Base-by-base conservation (phyloP, 805 yeast genomes). In the Isabelozyma heimii region DNA sequence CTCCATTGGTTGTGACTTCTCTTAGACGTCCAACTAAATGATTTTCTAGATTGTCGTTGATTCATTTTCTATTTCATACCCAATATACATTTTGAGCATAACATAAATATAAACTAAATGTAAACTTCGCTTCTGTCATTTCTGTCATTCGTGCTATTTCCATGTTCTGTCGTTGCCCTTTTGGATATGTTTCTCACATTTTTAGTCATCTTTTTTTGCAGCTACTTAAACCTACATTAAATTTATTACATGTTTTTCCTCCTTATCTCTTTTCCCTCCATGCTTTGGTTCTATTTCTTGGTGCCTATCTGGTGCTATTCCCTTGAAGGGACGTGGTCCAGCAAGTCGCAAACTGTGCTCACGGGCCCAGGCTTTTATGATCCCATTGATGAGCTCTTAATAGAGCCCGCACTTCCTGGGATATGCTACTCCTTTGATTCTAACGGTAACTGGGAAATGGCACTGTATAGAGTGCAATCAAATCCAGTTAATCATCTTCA, bases 1-100 rank as follows among this genome's bases (percentile, higher is more conserved):
- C 62, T 47, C 70, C 39, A 54, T 74, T 45, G 60, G 52, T 51
- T 74, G 79, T 62, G 51, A 59, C 46, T 71, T 69, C 52, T 59
- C 26, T 15, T 40, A 27, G 26, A 30, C 8, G n/a, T 10, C 9
- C 35, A 13, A 9, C 35, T 30, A 30, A 30, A 13, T 9, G 10
- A 4, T 30, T 30, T 13, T 30, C 8, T 30, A 30, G n/a, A 30
- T 30, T 10, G 35, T 30, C n/a, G 5, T 30, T 30, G 10, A 10
- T 30, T 30, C 35, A 30, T 30, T 30, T 30, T 30, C 35, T 30
- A 30, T 30, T 30, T 30, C 35, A 30, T 30, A 30, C 35, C 35
- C 35, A 30, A 30, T 20, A 30, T 30, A 30, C 35, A 30, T 30
- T 30, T 30, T 30, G 35, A 30, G 35, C 35, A 30, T 30, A 30